These are phyloP conservation scores for Wickerhamiella allomyrinae DNA, from an alignment of 805 yeast genomes.

Conservation along the genomic window DNA sequence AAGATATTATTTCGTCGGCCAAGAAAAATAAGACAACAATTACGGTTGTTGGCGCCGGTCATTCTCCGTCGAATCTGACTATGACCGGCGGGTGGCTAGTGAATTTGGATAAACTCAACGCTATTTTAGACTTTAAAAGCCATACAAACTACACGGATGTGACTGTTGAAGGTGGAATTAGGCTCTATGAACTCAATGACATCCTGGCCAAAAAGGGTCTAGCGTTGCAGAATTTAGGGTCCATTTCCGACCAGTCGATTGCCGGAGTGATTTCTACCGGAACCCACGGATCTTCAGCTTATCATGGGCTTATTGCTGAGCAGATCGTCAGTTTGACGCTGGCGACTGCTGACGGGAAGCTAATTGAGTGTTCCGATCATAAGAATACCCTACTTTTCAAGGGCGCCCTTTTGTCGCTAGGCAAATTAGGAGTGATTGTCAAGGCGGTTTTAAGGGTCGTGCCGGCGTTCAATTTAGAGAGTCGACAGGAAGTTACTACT, in stretches of 20 bases:
- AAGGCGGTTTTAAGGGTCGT: slow-evolving; percentile 73
- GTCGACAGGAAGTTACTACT: slow-evolving; percentile 66
- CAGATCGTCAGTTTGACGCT: slow-evolving; percentile 69
- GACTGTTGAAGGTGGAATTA: slow-evolving; percentile 86
- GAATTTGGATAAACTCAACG: slow-evolving; percentile 61
- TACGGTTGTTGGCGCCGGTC: slow-evolving; percentile 84
- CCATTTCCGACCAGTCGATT: slow-evolving; percentile 82
- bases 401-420: slow-evolving; percentile 75
- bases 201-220: slow-evolving; percentile 47
- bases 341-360: slow-evolving; percentile 62
- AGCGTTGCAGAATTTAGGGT: slow-evolving; percentile 83
- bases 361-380: slow-evolving; percentile 49
- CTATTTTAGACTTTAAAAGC: slow-evolving; percentile 35
- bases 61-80: slow-evolving; percentile 84
- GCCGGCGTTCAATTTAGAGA: slow-evolving; percentile 68
- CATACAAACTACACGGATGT: slow-evolving; percentile 71
- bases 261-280: slow-evolving; percentile 97
- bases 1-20: slow-evolving; percentile 53
- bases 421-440: slow-evolving; percentile 81
- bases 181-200: slow-evolving; percentile 61
- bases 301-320: slow-evolving; percentile 79
- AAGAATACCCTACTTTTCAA: slow-evolving; percentile 53
- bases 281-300: slow-evolving; percentile 90
- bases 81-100: slow-evolving; percentile 81
- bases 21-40: slow-evolving; percentile 44